Base-by-base conservation (phyloP, 2,329 filamentous ascomycete genomes). In the Alternaria brassicae region DNA sequence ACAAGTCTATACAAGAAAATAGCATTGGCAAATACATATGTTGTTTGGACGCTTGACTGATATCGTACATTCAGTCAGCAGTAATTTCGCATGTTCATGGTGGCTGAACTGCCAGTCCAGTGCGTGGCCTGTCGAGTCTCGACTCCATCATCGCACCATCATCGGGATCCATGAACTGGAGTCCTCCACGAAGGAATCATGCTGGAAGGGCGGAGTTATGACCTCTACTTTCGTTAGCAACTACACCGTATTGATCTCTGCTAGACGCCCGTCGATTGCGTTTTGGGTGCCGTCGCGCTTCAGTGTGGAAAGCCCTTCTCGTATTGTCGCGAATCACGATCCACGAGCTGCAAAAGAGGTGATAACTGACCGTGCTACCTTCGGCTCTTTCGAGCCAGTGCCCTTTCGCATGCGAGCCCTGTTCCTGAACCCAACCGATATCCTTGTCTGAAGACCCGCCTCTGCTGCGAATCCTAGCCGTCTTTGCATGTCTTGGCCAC, bases 341-440 rank as follows among this genome's bases (percentile, higher is more conserved):
- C 54, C 57, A 51, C 47, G 53, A 56, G 58, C 47, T 49, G 49
- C 30, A 27, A 36, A 56, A 40, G 52, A 56, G 52, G 39, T 51
- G 45, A 36, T 47, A 37, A n/a, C 39, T 30, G 48, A 52, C 32
- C 27, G 45, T 59, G 53, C 49, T 48, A 47, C 53, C 56, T 57
- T 48, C 58, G 58, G 61, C 56, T 60, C 48, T 45, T 40, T 67
- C 53, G 60, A 62, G 61, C 67, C 70, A 74, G 62, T 69, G 48
- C 61, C 55, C 64, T 48, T 48, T 53, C 61, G 61, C 58, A 56
- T 44, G 62, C 57, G 53, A 55, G 49, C 27, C 56, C 34, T 66
- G 65, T 73, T 67, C 69, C 70, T 75, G 65, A 65, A 65, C 68
- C 71, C 66, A 56, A 44, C 58, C 59, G 49, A 32, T 28, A 61